Evolutionary conservation across 495 filamentous ascomycete species (phyloP).

Genomic region (Glonium stellatum): DNA sequence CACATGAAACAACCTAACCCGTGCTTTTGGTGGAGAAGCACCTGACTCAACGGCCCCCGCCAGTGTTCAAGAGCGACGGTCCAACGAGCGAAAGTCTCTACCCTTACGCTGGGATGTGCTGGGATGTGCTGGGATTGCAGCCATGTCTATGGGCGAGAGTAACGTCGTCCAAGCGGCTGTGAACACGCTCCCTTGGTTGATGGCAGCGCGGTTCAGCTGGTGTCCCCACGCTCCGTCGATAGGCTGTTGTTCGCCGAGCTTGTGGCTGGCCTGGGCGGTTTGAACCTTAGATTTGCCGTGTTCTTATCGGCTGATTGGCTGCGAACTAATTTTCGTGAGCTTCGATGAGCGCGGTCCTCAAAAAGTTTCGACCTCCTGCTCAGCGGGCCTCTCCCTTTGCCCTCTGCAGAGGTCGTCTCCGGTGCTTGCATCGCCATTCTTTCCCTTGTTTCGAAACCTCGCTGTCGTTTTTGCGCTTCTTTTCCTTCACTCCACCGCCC

Average conservation of each 20-base stretch:
- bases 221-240: background rate
- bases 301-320: background rate
- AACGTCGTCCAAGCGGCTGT: background rate
- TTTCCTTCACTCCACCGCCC: conserved; percentile 1
- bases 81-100: background rate
- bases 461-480: background rate
- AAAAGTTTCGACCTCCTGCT: background rate
- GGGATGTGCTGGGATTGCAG: too few species aligned
- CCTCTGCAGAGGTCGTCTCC: background rate
- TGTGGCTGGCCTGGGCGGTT: background rate
- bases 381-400: background rate
- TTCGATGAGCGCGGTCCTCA: background rate
- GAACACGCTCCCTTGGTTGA: background rate
- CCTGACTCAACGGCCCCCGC: background rate
- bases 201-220: background rate
- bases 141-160: background rate
- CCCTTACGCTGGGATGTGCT: background rate
- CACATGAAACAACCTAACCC: background rate
- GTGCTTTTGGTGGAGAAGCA: background rate
- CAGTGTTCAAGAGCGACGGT: background rate
- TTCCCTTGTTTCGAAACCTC: conserved; percentile 4
- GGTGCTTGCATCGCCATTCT: background rate
- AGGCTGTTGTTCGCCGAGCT: background rate
- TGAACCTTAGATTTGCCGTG: background rate
- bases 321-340: background rate